phyloP scores from a whole-genome alignment of 805 yeast genomes.

The Candida patagonica region DNA sequence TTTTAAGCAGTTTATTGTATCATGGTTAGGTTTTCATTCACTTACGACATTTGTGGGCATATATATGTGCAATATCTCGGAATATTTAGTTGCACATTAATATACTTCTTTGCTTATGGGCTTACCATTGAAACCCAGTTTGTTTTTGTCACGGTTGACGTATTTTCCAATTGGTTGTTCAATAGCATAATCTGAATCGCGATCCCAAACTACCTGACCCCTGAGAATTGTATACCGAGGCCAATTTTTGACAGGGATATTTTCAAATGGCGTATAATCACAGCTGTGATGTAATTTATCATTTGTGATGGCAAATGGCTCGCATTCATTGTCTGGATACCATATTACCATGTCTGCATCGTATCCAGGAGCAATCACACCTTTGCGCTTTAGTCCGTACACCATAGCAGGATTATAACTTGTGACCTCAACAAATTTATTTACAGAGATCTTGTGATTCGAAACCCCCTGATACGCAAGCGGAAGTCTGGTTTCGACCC shows the following conservation, averaged over 20 bases:
- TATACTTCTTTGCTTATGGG: too few species aligned
- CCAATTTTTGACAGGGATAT: slow-evolving; percentile 14
- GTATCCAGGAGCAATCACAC: slow-evolving; percentile 36
- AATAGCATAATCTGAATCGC: slow-evolving; percentile 15
- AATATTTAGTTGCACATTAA: too few species aligned
- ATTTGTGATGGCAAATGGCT: slow-evolving; percentile 5
- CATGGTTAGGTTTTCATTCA: too few species aligned
- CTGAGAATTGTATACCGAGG: slow-evolving; percentile 26
- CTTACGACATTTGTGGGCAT: too few species aligned
- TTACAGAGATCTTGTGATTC: slow-evolving; percentile 32
- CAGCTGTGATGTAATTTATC: slow-evolving; percentile 10
- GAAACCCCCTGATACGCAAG: slow-evolving; percentile 37
- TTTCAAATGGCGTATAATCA: slow-evolving; percentile 22
- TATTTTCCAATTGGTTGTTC: neutral
- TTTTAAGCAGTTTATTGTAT: too few species aligned
- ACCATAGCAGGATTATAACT: slow-evolving; percentile 39
- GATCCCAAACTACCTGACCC: slow-evolving; percentile 31
- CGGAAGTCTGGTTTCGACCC: slow-evolving; percentile 40
- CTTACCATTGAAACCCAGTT: too few species aligned
- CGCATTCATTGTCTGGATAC: slow-evolving; percentile 34
- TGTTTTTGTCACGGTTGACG: neutral
- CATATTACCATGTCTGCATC: slow-evolving; percentile 43
- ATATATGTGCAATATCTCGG: too few species aligned
- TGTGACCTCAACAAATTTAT: slow-evolving; percentile 37
- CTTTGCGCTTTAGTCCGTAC: slow-evolving; percentile 37